Evolutionary conservation across 2,329 filamentous ascomycete species (phyloP).

Genomic region (Lithohypha guttulata): DNA sequence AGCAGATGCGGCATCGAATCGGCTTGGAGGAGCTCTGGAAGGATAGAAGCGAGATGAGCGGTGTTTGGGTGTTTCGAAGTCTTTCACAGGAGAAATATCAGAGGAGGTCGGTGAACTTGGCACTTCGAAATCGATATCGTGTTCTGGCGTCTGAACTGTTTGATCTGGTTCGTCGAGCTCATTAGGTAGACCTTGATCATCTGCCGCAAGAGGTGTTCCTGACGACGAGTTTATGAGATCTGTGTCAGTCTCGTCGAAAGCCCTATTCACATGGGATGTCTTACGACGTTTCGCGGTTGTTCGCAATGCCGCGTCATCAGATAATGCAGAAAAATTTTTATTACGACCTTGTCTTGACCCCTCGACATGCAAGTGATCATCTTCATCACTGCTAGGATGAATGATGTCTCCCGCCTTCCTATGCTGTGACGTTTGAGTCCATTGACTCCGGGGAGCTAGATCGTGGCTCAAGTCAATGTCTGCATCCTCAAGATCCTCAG

Average conservation of each 20-base stretch:
- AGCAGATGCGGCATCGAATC: neutral
- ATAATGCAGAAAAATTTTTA: neutral
- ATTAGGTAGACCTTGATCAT: no score
- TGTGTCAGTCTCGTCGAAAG: no score
- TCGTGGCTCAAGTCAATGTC: neutral
- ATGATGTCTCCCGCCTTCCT: no score
- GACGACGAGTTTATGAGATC: no score
- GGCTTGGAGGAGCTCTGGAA: neutral
- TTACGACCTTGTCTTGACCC: neutral
- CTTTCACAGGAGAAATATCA: neutral
- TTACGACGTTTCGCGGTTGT: neutral
- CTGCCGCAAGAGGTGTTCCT: no score
- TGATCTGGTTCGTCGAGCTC: no score
- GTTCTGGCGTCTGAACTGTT: neutral
- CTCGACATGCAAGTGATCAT: no score
- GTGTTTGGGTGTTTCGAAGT: constrained; percentile 5
- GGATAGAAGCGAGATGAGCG: constrained; percentile 4
- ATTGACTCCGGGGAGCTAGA: no score
- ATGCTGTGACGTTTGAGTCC: no score
- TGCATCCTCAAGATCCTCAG: neutral
- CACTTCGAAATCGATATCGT: no score
- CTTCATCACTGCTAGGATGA: no score
- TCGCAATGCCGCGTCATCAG: no score
- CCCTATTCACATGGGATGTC: neutral
- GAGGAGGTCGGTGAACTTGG: neutral